These are phyloP conservation scores for Triticum monococcum DNA, from an alignment of 176 grass and related monocot species.

Conservation along the genomic window DNA sequence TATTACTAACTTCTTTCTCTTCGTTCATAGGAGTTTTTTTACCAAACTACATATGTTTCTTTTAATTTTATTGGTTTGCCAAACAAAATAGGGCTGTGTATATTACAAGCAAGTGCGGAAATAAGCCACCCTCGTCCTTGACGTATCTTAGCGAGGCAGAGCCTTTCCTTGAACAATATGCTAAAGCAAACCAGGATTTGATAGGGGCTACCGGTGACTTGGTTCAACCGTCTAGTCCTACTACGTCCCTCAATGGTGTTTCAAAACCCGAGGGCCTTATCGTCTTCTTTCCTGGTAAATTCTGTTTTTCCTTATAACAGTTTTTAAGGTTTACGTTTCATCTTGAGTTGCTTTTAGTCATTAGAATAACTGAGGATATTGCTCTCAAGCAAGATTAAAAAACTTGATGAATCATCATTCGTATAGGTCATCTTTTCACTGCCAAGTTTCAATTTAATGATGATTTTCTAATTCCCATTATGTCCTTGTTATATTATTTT, in stretches of 20 bases:
- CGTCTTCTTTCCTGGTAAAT: slow-evolving; percentile 4
- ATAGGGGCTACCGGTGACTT: neutral
- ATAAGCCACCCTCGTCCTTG: slow-evolving; percentile 53
- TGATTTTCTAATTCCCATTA: neutral
- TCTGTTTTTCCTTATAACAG: neutral
- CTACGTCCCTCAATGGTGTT: neutral
- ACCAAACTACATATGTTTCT: neutral
- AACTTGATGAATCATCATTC: neutral
- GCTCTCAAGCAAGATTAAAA: neutral
- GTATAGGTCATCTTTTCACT: neutral
- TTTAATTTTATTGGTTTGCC: slow-evolving; percentile 9
- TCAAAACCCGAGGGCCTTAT: neutral
- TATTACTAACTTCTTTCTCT: slow-evolving; percentile 5
- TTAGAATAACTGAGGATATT: neutral
- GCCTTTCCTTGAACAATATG: slow-evolving; percentile 91
- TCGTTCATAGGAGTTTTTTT: neutral
- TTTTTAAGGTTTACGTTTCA: neutral
- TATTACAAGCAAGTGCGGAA: slow-evolving; percentile 72
- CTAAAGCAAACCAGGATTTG: slow-evolving; percentile 25
- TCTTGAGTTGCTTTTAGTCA: neutral
- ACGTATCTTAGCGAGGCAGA: slow-evolving; percentile 89
- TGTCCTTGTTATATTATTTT: slow-evolving; percentile 8
- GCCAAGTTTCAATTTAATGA: neutral
- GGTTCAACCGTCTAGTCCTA: neutral
- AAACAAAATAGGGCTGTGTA: slow-evolving; percentile 62